Evolutionary conservation across 2,329 filamentous ascomycete genomes (phyloP).

Genomic region (Colletotrichum caudatum): DNA sequence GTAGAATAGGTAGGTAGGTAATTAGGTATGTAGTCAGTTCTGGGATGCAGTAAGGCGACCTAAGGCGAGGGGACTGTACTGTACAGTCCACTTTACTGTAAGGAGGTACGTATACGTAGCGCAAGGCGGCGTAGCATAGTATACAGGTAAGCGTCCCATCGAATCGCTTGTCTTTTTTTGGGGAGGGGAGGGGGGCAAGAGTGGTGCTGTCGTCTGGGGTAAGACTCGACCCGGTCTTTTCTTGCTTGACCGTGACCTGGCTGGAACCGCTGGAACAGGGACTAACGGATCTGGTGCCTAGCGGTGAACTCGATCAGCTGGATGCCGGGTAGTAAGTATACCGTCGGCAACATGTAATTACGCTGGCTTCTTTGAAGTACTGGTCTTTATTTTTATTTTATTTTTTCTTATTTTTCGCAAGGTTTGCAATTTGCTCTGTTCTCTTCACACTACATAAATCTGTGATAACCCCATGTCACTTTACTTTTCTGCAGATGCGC

Average conservation of each 20-base stretch:
- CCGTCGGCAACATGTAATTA: neutral
- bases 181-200: constrained; percentile 2
- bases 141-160: constrained; percentile 1
- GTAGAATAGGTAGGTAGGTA: constrained; percentile 20
- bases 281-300: constrained; percentile 5
- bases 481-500: constrained; percentile 9
- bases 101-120: constrained; percentile 24
- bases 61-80: constrained; percentile 28
- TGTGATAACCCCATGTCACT: neutral
- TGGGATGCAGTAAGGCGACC: constrained; percentile 27
- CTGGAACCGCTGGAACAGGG: constrained; percentile 10
- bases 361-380: neutral
- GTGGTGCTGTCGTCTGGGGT: constrained; percentile 36
- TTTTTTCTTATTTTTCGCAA: neutral
- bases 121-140: neutral
- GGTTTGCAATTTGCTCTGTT: neutral
- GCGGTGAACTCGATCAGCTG: neutral
- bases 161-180: constrained; percentile 25
- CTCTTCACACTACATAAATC: neutral
- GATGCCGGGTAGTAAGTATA: neutral
- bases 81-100: constrained; percentile 36
- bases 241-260: constrained; percentile 28
- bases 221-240: constrained; percentile 29
- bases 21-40: constrained; percentile 1
- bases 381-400: neutral